Conservation (phyloP, 306 rosid species). For the Astragalus glycyphyllos region DNA sequence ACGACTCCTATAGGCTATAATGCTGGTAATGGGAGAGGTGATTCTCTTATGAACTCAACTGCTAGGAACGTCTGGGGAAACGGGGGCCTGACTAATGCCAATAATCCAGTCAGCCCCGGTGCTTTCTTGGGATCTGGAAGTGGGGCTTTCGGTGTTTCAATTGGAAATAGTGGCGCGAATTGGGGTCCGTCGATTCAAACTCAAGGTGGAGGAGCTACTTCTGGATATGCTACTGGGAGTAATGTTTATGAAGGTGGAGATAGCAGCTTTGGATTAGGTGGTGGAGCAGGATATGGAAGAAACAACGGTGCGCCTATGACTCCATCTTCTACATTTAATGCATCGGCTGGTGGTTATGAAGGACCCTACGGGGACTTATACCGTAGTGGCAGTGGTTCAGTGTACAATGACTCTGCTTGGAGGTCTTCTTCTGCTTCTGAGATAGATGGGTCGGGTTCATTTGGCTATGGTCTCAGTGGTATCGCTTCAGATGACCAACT, state of each 20-base stretch:
- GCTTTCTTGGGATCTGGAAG: conserved; percentile 70
- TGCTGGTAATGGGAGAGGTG: conserved; percentile 68
- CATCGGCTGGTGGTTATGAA: conserved; percentile 70
- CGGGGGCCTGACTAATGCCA: conserved; percentile 62
- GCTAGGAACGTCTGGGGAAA: conserved; percentile 90
- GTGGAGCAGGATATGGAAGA: conserved; percentile 80
- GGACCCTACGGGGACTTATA: conserved; percentile 77
- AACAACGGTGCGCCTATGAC: conserved; percentile 54
- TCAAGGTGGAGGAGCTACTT: conserved; percentile 72
- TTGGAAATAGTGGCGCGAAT: conserved; percentile 65
- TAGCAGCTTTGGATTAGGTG: conserved; percentile 69
- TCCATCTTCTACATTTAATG: conserved; percentile 61
- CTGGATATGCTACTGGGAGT: conserved; percentile 63
- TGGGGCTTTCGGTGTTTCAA: conserved; percentile 71
- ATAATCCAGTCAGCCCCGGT: conserved; percentile 55
- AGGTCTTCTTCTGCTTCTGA: conserved; percentile 78
- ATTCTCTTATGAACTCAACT: conserved; percentile 71
- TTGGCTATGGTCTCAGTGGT: conserved; percentile 74
- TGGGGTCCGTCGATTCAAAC: conserved; percentile 66
- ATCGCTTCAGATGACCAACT: conserved; percentile 73
- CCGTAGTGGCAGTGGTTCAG: conserved; percentile 64
- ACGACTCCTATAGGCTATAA: conserved; percentile 85
- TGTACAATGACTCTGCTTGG: conserved; percentile 86
- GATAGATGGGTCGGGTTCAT: conserved; percentile 78
- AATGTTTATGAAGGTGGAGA: conserved; percentile 76